Conservation (phyloP, 441 rosid species). For the Pelargonium fulgidum region DNA sequence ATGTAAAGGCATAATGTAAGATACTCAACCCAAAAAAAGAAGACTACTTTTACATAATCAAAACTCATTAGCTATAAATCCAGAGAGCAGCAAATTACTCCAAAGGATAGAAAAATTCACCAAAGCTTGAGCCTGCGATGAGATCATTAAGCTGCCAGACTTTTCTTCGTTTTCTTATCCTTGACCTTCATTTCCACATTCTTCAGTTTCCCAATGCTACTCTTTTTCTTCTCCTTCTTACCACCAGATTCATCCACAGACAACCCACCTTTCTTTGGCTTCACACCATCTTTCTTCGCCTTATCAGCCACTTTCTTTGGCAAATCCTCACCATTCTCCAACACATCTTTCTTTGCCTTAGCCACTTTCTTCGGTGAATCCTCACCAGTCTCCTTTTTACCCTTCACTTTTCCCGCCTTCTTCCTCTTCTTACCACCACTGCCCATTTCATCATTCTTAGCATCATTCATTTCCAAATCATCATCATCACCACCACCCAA, state of each 20-base stretch:
- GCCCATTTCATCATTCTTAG: not conserved
- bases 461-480: not conserved
- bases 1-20: too few species aligned
- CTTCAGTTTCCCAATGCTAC: not conserved
- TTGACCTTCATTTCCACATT: conserved; percentile 18
- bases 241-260: not conserved
- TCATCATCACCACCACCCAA: conserved; percentile 15
- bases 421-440: conserved; percentile 1
- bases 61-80: conserved; percentile 12
- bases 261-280: not conserved
- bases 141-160: conserved; percentile 13
- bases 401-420: not conserved
- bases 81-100: conserved; percentile 10
- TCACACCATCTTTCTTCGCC: not conserved
- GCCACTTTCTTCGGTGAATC: not conserved
- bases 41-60: not conserved
- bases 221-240: not conserved
- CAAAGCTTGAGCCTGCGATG: not conserved
- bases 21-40: not conserved
- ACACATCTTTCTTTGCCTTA: not conserved
- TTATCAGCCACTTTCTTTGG: not conserved
- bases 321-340: not conserved
- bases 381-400: not conserved
- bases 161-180: conserved; percentile 18
- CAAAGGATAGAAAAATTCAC: not conserved